Evolutionary conservation across 2,329 filamentous ascomycete genomes (phyloP).

Genomic region (Cercospora zeina): DNA sequence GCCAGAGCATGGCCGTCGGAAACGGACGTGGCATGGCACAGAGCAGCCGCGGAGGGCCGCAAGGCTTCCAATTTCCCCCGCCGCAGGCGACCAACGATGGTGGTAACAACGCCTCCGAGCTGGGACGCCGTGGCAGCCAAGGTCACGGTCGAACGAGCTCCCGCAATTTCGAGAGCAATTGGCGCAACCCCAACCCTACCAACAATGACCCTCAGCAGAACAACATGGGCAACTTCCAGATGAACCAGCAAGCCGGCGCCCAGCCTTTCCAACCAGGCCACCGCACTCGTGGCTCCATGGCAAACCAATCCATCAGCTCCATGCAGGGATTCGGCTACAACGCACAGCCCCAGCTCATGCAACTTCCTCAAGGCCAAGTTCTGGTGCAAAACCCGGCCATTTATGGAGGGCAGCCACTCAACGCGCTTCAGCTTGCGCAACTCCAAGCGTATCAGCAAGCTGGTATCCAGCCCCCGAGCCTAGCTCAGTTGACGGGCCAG

Average conservation of each 20-base stretch:
- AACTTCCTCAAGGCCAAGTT: constrained; percentile 80
- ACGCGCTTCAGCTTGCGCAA: constrained; percentile 83
- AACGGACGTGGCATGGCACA: constrained; percentile 65
- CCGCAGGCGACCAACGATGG: constrained; percentile 53
- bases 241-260: constrained; percentile 68
- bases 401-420: constrained; percentile 81
- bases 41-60: constrained; percentile 61
- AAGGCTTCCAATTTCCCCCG: constrained; percentile 68
- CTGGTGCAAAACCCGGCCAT: constrained; percentile 75
- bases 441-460: constrained; percentile 89
- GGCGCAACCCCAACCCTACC: constrained; percentile 72
- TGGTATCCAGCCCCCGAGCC: constrained; percentile 61
- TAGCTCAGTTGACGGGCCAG: constrained; percentile 48
- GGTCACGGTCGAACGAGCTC: constrained; percentile 81
- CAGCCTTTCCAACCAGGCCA: constrained; percentile 89
- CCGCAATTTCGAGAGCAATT: constrained; percentile 96
- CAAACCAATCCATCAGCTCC: constrained; percentile 73
- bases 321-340: constrained; percentile 84
- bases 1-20: constrained; percentile 85
- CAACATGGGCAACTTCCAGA: constrained; percentile 63
- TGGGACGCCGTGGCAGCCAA: constrained; percentile 72
- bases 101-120: constrained; percentile 57
- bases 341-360: constrained; percentile 83
- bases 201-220: constrained; percentile 49
- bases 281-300: constrained; percentile 79